Percentiles rank a stretch among this genome's conserved stretches.
phyloP scores from a whole-genome alignment of 176 grass and related monocot species.

The Ananas comosus region DNA sequence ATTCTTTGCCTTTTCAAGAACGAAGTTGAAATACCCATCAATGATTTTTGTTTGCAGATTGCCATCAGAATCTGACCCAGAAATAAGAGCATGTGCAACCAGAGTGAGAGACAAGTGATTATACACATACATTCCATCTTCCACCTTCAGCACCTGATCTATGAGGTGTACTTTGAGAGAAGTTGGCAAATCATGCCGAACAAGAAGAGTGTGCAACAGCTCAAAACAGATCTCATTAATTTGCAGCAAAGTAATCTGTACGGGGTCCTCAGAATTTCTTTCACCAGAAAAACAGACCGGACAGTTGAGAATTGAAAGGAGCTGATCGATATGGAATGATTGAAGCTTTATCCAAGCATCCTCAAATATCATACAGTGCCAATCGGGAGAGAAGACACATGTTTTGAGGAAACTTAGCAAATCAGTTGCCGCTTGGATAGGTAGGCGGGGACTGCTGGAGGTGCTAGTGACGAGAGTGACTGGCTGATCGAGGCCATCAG shows the following conservation, averaged over 20 bases:
- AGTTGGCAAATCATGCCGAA: constrained; percentile 45
- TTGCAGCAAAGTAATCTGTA: constrained; percentile 21
- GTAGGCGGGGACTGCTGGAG: constrained; percentile 36
- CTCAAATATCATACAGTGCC: constrained; percentile 45
- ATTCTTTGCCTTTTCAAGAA: constrained; percentile 55
- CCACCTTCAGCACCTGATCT: constrained; percentile 67
- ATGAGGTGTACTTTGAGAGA: constrained; percentile 64
- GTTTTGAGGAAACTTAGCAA: constrained; percentile 71
- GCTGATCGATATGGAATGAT: constrained; percentile 51
- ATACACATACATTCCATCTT: constrained; percentile 64
- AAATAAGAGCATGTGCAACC: constrained; percentile 54
- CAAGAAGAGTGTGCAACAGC: constrained; percentile 50
- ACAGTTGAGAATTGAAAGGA: constrained; percentile 66
- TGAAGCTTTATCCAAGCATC: constrained; percentile 64
- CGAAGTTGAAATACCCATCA: constrained; percentile 44
- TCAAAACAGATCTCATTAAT: constrained; percentile 71
- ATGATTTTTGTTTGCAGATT: constrained; percentile 59
- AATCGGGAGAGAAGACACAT: constrained; percentile 62
- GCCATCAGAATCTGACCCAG: constrained; percentile 36
- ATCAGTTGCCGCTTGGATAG: constrained; percentile 67
- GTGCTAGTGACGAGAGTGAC: constrained; percentile 25
- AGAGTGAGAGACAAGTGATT: constrained; percentile 70
- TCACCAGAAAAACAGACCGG: constrained; percentile 41
- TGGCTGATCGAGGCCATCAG: constrained; percentile 59
- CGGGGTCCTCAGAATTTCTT: constrained; percentile 33